Evolutionary conservation across 495 filamentous ascomycete species (phyloP), one percentile per base, ranked within the genome.

Genomic region (Daldinia loculata): DNA sequence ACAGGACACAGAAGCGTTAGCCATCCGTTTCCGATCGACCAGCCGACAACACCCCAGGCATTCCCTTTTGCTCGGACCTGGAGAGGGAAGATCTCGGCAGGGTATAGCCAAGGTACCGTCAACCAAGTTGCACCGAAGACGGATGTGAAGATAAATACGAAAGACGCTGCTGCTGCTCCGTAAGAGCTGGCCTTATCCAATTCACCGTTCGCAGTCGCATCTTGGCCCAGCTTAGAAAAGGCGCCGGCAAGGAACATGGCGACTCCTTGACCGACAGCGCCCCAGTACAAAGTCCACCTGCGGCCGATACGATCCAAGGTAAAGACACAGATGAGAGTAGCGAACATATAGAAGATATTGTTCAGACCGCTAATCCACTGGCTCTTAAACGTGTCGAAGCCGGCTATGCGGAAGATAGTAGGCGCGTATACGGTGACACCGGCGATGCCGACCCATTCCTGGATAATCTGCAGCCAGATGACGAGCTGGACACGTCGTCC

Each of bases 61-160:
- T 91, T 92, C 19, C 90, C 90, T 32, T 88, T 87, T 4, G 89
- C 90, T 26, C 90, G 86, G 9, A 91, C 85, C 27, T 88, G 84
- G 17, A 92, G 77, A 0, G 90, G 90, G 77, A 92, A 91, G 58
- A 92, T 92, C 71, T 92, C 90, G 15, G 89, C 88, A 0, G 89
- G 89, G 63, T 92, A 92, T 4, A 91, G 70, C 89, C 89, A 91
- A 0, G 89, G 89, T 3, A 90, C 89, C 0, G 89, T 91, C 11
- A 92, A 76, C 90, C 90, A 92, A 2, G 90, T 90, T 0, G 89
- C 90, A 27, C 89, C 89, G 66, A 92, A 92, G 0, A 89, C 82
- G 5, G 84, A 84, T 4, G 89, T 91, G 74, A 89, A 92, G 29
- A 92, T 82, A 77, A 90, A 91, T 26, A 92, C 87, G 81, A 92